Base-by-base conservation (phyloP, 2,329 filamentous ascomycete species). In the Diplodia corticola region DNA sequence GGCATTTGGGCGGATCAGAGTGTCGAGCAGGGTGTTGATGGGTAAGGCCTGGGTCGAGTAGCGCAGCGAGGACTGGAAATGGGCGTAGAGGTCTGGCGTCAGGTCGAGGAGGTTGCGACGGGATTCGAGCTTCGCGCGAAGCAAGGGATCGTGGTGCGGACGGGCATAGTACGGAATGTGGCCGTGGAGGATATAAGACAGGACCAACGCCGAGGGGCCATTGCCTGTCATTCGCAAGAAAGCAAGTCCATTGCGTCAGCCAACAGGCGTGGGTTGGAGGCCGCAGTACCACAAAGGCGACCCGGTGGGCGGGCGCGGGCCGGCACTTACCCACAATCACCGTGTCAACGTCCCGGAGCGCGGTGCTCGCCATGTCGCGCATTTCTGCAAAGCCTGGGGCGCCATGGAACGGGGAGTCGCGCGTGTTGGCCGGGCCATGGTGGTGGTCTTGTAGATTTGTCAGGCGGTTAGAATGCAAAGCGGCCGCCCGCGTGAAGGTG, bases 111-210 rank as follows among this genome's bases (percentile, higher is more conserved):
- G 77, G 55, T 81, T 79, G 5, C 81, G 70, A 2, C 76, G 69
- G 59, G 78, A 74, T 55, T 77, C 78, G n/a, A 88, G 77, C 70
- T 87, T 88, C 48, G 80, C 74, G 72, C 87, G 81, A 7, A 88
- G 79, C 22, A 88, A 77, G 33, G 80, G 75, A 73, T 88, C 86
- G 40, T 85, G 84, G 75, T 88, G 86, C 40, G 82, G 82, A 64
- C 80, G 76, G 44, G 80, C 76, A 70, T 88, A 88, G 71, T 81
- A 83, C 5, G 86, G 86, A 63, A 87, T 78, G 71, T 88, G 80
- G 44, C 86, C 86, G 74, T 88, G 85, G 30, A 88, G 81, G 50
- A 88, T 86, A 73, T 86, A 88, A 53, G 85, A 87, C 40, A 88
- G 79, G 70, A 88, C 84, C 76, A 88, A 80, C 61, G 86, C 84